phyloP scores from a whole-genome alignment of 108 stramenopile species.

The Cyclotella cryptica region DNA sequence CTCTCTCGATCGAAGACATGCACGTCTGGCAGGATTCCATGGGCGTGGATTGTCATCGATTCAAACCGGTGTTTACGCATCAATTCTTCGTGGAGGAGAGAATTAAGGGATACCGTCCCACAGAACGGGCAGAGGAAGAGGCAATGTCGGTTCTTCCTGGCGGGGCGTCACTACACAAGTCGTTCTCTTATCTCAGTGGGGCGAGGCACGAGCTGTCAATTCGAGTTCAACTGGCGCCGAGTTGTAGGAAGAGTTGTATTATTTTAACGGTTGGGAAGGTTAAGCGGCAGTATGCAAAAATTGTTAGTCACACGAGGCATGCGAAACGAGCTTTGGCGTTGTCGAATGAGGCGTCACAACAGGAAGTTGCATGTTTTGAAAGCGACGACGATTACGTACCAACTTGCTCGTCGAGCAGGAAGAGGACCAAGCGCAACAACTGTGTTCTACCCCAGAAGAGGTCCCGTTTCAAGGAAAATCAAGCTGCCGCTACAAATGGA shows the following conservation, averaged over 20 bases:
- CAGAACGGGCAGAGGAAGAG: conserved; percentile 22
- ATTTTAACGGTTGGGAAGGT: conserved; percentile 12
- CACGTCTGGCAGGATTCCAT: conserved; percentile 1
- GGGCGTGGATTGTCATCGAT: conserved; percentile 17
- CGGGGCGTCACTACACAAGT: conserved; percentile 20
- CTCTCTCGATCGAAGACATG: conserved; percentile 13
- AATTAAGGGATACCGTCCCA: conserved; percentile 43
- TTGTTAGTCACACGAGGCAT: neutral
- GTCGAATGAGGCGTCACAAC: neutral
- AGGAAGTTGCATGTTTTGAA: neutral
- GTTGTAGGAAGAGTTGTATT: conserved; percentile 39
- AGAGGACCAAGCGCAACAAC: neutral
- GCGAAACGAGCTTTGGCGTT: neutral
- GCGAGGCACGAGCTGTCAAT: conserved; percentile 30
- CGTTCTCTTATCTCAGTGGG: conserved; percentile 26
- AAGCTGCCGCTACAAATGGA: neutral
- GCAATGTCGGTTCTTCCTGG: conserved; percentile 2
- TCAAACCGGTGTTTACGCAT: conserved; percentile 49
- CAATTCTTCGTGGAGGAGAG: conserved; percentile 43
- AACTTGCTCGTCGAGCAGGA: neutral
- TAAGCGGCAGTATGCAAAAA: neutral
- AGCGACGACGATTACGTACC: neutral
- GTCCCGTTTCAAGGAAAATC: neutral
- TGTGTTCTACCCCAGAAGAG: neutral
- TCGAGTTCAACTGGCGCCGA: conserved; percentile 32